Percentiles rank a stretch among this genome's conserved stretches.
These are phyloP conservation scores for Backusella psychrophila DNA, from an alignment of 192 early-diverging fungal genomes.

Conservation along the genomic window DNA sequence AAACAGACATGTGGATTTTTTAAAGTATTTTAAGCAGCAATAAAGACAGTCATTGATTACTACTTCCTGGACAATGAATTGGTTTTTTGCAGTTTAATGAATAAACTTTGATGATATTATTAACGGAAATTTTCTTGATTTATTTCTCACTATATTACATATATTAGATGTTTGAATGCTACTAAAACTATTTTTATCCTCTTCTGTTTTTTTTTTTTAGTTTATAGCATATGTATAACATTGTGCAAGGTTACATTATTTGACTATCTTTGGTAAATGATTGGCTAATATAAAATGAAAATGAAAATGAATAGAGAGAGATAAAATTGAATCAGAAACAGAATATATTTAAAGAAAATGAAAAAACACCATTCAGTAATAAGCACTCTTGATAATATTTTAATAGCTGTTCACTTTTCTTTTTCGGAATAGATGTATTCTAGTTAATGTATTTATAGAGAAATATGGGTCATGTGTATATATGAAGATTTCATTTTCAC, in stretches of 20 bases:
- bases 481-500: neutral
- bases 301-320: neutral
- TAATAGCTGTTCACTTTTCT: neutral
- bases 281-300: neutral
- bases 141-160: no score
- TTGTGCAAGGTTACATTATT: neutral
- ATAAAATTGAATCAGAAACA: neutral
- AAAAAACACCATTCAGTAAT: no score
- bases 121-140: no score
- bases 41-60: neutral
- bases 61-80: neutral
- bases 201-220: neutral
- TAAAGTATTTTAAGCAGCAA: neutral
- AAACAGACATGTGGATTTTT: neutral
- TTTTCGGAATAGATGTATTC: neutral
- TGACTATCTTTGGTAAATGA: neutral
- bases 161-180: no score
- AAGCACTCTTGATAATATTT: no score
- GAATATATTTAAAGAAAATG: neutral
- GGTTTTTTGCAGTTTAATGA: neutral
- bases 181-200: no score
- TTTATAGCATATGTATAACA: neutral
- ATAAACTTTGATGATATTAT: neutral
- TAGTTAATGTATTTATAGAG: neutral
- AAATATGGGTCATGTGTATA: neutral